Conservation (phyloP, 805 yeast species). For the Maudiozyma barnettii region DNA sequence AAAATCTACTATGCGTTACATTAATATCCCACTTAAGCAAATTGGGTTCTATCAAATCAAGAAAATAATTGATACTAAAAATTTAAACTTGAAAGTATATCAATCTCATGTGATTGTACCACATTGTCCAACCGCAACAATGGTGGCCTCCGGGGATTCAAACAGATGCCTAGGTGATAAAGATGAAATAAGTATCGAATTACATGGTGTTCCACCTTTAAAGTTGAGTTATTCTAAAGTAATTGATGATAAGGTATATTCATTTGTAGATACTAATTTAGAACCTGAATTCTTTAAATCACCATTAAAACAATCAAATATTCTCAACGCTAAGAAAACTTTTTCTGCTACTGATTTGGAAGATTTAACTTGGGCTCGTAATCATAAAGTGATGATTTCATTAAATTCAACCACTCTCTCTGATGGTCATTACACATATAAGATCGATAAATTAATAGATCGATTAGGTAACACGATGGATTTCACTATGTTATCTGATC, state of each 20-base stretch:
- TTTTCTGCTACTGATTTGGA: slow-evolving; percentile 29
- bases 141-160: slow-evolving; percentile 32
- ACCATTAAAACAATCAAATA: slow-evolving; percentile 32
- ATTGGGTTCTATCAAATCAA: slow-evolving; percentile 74
- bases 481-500: slow-evolving; percentile 28
- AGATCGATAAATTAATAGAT: slow-evolving; percentile 50
- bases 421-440: slow-evolving; percentile 47
- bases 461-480: slow-evolving; percentile 55
- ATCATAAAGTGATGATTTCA: slow-evolving; percentile 35
- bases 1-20: slow-evolving; percentile 37
- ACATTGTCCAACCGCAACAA: slow-evolving; percentile 65
- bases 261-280: slow-evolving; percentile 34
- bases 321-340: slow-evolving; percentile 11
- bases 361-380: slow-evolving; percentile 37
- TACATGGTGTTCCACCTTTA: slow-evolving; percentile 74
- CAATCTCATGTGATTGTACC: slow-evolving; percentile 59
- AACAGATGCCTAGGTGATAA: slow-evolving; percentile 57
- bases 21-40: slow-evolving; percentile 52
- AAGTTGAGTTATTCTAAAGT: slow-evolving; percentile 46
- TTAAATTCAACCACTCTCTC: slow-evolving; percentile 35
- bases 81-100: slow-evolving; percentile 49
- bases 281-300: slow-evolving; percentile 45
- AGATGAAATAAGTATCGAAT: slow-evolving; percentile 44
- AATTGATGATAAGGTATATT: slow-evolving; percentile 26
- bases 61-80: slow-evolving; percentile 58